These are phyloP conservation scores for Axilococcus clingmanii DNA, from an alignment of 139 green algal species.

Conservation along the genomic window DNA sequence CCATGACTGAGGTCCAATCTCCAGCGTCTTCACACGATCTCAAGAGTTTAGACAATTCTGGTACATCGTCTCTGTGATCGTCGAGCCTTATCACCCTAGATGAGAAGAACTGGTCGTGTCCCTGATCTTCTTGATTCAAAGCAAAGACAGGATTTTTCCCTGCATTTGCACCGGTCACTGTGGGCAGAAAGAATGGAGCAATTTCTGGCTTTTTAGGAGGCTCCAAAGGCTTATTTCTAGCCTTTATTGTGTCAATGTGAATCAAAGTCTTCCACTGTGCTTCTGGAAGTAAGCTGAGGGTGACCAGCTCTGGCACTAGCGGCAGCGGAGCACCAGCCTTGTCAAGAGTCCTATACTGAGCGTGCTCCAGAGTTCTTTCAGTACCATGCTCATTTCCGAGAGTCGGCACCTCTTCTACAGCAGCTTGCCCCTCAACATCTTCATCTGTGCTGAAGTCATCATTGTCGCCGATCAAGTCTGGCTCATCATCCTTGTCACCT, in stretches of 20 bases:
- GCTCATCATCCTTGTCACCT: conserved; percentile 2
- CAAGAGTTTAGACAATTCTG: conserved; percentile 16
- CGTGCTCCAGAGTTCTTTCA: conserved; percentile 1
- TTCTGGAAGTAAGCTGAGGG: conserved; percentile 74
- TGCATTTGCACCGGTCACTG: conserved; percentile 31
- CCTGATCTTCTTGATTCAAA: not conserved
- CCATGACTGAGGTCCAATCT: conserved; percentile 40
- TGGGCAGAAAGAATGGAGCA: conserved; percentile 97
- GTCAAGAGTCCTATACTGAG: conserved; percentile 16
- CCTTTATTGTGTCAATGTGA: conserved; percentile 87
- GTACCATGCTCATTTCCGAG: not conserved
- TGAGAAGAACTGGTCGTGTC: not conserved
- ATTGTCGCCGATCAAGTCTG: not conserved
- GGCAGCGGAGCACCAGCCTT: conserved; percentile 39
- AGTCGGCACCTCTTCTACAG: not conserved
- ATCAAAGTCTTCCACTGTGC: conserved; percentile 83
- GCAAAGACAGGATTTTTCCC: conserved; percentile 47
- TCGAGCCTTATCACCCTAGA: not conserved
- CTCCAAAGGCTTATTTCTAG: conserved; percentile 77
- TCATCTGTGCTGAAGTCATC: too few species aligned
- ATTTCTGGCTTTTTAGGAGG: conserved; percentile 84
- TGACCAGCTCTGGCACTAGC: conserved; percentile 66
- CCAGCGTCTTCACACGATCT: conserved; percentile 6
- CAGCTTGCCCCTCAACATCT: not conserved
- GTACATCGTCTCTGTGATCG: not conserved